These are phyloP conservation scores for Paratinospora sagittata DNA, from an alignment of 164 flowering plant genomes.

Conservation along the genomic window DNA sequence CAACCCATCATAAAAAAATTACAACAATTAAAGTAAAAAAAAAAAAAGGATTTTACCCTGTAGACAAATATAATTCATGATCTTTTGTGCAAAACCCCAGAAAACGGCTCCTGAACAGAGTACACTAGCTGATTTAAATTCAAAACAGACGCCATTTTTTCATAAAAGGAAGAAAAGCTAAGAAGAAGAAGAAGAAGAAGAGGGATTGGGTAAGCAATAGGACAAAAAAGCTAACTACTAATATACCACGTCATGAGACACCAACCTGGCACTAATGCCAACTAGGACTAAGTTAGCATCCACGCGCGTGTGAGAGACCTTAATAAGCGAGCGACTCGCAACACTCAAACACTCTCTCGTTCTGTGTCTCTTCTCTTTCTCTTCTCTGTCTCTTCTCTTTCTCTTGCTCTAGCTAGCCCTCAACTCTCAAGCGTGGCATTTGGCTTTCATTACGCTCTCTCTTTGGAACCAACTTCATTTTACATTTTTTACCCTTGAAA, in stretches of 20 bases:
- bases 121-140: no score
- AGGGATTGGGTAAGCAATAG: background rate
- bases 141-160: no score
- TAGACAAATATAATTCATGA: no score
- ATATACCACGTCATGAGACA: conserved; percentile 3
- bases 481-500: background rate
- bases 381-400: conserved; percentile 3
- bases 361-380: background rate
- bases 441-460: conserved; percentile 4
- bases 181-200: no score
- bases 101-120: no score
- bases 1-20: no score
- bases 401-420: background rate
- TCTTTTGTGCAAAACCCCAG: no score
- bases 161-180: no score
- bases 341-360: background rate
- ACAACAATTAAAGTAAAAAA: no score
- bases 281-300: background rate
- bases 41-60: no score
- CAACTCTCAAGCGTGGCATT: conserved; percentile 9
- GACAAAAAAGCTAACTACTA: background rate
- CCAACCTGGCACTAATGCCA: conserved; percentile 7
- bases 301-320: background rate
- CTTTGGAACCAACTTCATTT: background rate
- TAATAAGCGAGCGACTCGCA: background rate